Base-by-base conservation (phyloP, 805 yeast genomes). In the Myxozyma neotropica region DNA sequence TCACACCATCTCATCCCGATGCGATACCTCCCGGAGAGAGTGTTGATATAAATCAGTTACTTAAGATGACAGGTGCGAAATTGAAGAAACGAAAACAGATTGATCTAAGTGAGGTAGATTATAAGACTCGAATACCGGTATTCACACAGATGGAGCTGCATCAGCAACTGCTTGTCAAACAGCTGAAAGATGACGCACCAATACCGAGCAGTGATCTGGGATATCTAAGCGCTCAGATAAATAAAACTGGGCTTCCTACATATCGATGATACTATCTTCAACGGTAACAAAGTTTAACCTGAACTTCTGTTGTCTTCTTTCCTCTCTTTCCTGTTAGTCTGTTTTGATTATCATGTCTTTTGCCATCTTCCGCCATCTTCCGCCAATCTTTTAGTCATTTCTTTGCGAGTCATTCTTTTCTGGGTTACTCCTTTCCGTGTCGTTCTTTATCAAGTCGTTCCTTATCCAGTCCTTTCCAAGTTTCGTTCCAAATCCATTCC, bases 1-100 rank as follows among this genome's bases (percentile, higher is more conserved):
- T 90, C 1, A 95, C 99, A 0, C 97, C 97, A 0, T 89, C 97
- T 0, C 86, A 91, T 67, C 84, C 86, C 0, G 67, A 70, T 5
- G 75, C 93, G 0, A 85, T 92, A 17, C 81, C 87, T 0, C 87
- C 85, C 4, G 99, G 99, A 10, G 91, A 87, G 70, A 82, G 89
- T 0, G 69, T 88, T 15, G 84, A 84, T 63, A 90, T 94, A 24
- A 15, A n/a, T 3, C 19, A 50, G 15, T 29, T 62, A 24, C 61
- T 58, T 19, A 19, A 29, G 8, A 23, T 13, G 36, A 24, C 57
- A 1, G n/a, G 36, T 6, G 46, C 60, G 3, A 51, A 53, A 21
- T 38, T 57, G 24, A 50, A 54, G 27, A 12, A 43, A 8, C 42
- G 56, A 35, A 27, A 17, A 8, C 48, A 38, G 8, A 43, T 51